Percentiles rank a stretch among this genome's conserved stretches.
Conservation (phyloP, 345 rosid species). For the Atalantia buxifolia region DNA sequence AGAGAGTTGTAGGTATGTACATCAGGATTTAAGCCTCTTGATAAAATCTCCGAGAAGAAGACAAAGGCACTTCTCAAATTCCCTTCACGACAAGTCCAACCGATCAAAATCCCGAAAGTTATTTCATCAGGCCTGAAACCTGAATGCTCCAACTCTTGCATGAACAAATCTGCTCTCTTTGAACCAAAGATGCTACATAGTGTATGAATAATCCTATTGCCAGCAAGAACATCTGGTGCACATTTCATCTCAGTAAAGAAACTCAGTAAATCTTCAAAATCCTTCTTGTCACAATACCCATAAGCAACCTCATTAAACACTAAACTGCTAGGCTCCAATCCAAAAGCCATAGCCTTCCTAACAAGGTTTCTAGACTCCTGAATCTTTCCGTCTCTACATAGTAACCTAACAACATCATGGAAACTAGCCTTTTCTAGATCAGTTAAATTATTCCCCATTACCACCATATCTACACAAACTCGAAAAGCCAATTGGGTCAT, state of each 20-base stretch:
- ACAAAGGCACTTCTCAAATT: constrained; percentile 43
- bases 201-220: constrained; percentile 57
- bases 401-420: constrained; percentile 47
- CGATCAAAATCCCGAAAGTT: constrained; percentile 68
- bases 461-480: constrained; percentile 57
- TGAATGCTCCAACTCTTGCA: constrained; percentile 49
- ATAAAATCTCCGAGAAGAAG: constrained; percentile 48
- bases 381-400: constrained; percentile 58
- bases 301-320: constrained; percentile 45
- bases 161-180: constrained; percentile 49
- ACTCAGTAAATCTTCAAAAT: constrained; percentile 67
- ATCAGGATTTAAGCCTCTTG: constrained; percentile 56
- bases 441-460: constrained; percentile 17
- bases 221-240: constrained; percentile 40
- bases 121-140: constrained; percentile 57
- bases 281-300: constrained; percentile 68
- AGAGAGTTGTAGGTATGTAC: constrained; percentile 50
- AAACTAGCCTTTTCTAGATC: constrained; percentile 26
- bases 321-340: constrained; percentile 36
- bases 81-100: constrained; percentile 65
- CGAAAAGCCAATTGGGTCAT: constrained; percentile 44
- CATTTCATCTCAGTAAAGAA: constrained; percentile 43
- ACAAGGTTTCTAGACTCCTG: constrained; percentile 60
- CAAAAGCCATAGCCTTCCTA: constrained; percentile 47
- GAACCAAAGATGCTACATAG: constrained; percentile 49